Base-by-base conservation (phyloP, 805 yeast species). In the Diddensiella santjacobensis region DNA sequence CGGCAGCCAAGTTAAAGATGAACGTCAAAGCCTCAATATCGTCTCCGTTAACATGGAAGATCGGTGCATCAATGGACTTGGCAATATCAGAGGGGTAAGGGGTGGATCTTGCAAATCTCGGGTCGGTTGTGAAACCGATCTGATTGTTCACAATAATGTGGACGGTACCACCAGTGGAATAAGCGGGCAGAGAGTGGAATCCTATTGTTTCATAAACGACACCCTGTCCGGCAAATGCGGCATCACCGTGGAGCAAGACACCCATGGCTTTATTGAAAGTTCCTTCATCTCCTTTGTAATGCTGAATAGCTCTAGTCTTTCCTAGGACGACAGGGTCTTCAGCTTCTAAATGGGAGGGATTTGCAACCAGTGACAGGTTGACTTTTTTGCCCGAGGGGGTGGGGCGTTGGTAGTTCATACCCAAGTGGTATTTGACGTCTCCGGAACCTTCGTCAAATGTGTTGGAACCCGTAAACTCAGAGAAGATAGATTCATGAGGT, bases 61-160 rank as follows among this genome's bases (percentile, higher is more conserved):
- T 89, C 54, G 99, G 99, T 20, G 98, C 96, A 67, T 91, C 90
- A 70, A 88, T 86, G 30, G 96, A 76, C 75, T 93, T 93, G 61
- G 97, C 98, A 66, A 93, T 79, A 75, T 93, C 99, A 20, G 96
- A 86, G 62, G 99, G 97, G 71, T 93, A 93, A 63, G 95, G 91
- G 42, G 99, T 93, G 22, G 98, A 91, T 76, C 99, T 85, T 31
- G 97, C 89, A 62, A 84, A 84, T 74, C 96, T 81, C 58, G 99
- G 99, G 69, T 93, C 98, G 45, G 99, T 93, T 58, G 99, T 93
- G 81, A 93, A 93, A 71, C 99, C 99, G 69, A 93, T 91, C 79
- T 93, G 99, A 75, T 93, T 93, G 74, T 93, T 93, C 56, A 93
- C 89, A 64, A 93, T 90, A 58, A 93, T 80, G 72, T 93, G 99